phyloP scores from a whole-genome alignment of 23 red algal species.

The Agarophyton chilense region DNA sequence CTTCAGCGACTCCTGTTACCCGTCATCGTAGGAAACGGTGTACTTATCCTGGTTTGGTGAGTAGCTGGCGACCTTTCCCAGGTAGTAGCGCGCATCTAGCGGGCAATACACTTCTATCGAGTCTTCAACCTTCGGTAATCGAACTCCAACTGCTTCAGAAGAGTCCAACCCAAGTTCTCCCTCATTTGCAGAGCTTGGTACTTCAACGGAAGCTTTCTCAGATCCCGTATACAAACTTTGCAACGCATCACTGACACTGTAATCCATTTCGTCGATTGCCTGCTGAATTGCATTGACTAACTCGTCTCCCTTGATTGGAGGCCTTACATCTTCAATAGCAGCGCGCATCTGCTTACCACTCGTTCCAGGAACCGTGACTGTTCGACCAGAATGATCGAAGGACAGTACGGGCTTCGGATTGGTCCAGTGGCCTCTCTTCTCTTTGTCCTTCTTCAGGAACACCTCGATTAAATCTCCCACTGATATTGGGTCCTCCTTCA shows the following conservation, averaged over 20 bases:
- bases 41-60: too few species aligned
- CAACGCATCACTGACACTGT: too few species aligned
- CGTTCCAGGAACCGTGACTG: conserved; percentile 21
- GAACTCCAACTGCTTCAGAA: too few species aligned
- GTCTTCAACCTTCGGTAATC: conserved; percentile 5
- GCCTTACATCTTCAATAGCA: conserved; percentile 17
- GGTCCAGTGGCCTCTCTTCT: conserved; percentile 1
- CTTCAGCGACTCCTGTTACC: too few species aligned
- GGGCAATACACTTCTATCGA: background rate
- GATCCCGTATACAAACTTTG: too few species aligned
- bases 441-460: background rate
- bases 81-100: background rate
- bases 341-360: background rate
- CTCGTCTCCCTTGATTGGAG: too few species aligned
- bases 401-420: too few species aligned
- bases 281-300: too few species aligned
- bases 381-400: background rate
- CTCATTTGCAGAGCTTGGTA: background rate
- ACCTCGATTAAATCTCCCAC: background rate
- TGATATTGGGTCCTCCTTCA: too few species aligned
- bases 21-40: too few species aligned
- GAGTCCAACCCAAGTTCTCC: too few species aligned
- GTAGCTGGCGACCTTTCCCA: background rate
- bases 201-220: too few species aligned
- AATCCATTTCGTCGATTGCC: conserved; percentile 34